Evolutionary conservation across 441 rosid genomes (phyloP), one percentile per base, ranked within the genome.

Genomic region (Erodium trifolium): DNA sequence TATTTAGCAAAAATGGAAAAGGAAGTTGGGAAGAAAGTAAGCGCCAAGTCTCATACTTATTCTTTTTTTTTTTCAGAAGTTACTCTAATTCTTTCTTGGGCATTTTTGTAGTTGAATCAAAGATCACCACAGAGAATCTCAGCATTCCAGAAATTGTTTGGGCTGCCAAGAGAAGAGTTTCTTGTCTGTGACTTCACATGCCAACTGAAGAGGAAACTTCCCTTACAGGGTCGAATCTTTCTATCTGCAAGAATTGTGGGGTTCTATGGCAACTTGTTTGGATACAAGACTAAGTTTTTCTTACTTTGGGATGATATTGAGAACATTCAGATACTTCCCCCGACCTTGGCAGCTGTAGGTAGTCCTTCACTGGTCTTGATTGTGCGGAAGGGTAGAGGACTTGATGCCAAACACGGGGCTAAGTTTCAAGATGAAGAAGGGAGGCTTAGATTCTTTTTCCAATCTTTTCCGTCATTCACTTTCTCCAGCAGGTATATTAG

Each of bases 1-100:
- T 89, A 86, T 77, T 77, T 89, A 68, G 81, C 87, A 55, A 91
- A 84, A 77, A 88, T 88, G 82, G 98, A 87, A 74, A 93, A 87
- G 78, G 98, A 91, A 85, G 92, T 93, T 9, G 98, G 98, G 57
- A 89, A 84, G 86, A 89, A 89, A 97, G 97, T 89, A 78, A 72
- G 69, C 43, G 60, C 68, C 11, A 63, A 11, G 68, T 55, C 47
- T 43, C 16, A 7, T 31, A 35, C 45, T 53, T 53, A 17, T 17
- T 63, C 35, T 16, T 18, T 23, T 23, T 23, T 59, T 14, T 37
- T 65, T 62, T 11, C 53, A 64, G 9, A 6, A 23, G 4, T 3
- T 60, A 47, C 35, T 63, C 75, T 78, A 53, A 78, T 27, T 55
- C 23, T 7, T 12, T 37, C 59, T 65, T 62, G 71, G 63, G 63